Evolutionary conservation across 495 filamentous ascomycete species (phyloP).

Genomic region (Friedmanniomyces endolithicus): DNA sequence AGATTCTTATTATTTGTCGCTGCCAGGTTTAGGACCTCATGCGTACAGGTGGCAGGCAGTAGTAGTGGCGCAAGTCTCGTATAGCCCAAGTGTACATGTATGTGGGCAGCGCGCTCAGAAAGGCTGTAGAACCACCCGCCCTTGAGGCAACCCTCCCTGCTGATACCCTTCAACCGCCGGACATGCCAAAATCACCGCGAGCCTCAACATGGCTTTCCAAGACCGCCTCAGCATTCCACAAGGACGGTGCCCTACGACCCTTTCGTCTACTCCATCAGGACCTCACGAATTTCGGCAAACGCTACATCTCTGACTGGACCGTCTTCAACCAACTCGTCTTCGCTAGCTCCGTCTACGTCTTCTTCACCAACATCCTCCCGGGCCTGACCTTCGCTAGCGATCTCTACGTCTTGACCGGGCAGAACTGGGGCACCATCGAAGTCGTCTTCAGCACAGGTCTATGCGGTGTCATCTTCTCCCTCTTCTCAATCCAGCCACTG

Average conservation of each 20-base stretch:
- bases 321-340: constrained; percentile 59
- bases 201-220: neutral
- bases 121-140: too few relatives aligned
- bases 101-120: too few relatives aligned
- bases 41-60: too few relatives aligned
- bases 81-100: too few relatives aligned
- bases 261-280: constrained; percentile 54
- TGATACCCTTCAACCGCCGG: neutral
- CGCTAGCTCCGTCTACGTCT: constrained; percentile 60
- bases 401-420: constrained; percentile 52
- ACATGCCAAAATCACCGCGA: neutral
- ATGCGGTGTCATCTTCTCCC: constrained; percentile 30
- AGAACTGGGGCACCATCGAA: constrained; percentile 54
- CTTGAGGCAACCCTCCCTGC: too few relatives aligned
- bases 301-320: constrained; percentile 55
- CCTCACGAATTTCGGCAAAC: constrained; percentile 38
- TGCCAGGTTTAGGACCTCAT: neutral
- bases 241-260: constrained; percentile 27
- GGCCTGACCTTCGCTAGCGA: constrained; percentile 65
- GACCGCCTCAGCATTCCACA: neutral
- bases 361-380: constrained; percentile 62
- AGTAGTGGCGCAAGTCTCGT: neutral
- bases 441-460: constrained; percentile 32
- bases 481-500: constrained; percentile 23
- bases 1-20: neutral